Conservation (phyloP, 139 green algal genomes). For the Raphidocelis subcapitata region DNA sequence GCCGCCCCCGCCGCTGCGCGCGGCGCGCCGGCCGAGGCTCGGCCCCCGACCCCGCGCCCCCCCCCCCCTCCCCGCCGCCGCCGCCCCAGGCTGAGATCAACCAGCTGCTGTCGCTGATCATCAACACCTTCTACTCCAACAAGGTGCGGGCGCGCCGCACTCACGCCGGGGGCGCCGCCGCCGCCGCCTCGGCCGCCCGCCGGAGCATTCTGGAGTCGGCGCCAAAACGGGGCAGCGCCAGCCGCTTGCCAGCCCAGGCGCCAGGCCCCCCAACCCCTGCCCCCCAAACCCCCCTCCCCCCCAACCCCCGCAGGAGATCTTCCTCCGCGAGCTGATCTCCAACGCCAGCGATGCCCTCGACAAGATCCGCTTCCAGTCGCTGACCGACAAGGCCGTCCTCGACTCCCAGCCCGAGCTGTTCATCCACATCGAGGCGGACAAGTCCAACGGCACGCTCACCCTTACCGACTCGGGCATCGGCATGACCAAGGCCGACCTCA, state of each 20-base stretch:
- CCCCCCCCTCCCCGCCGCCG: too few relatives aligned
- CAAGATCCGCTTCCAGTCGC: slow-evolving; percentile 97
- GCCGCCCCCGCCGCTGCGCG: too few relatives aligned
- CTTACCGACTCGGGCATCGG: slow-evolving; percentile 95
- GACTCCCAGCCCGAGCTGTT: slow-evolving; percentile 93
- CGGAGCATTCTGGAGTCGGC: too few relatives aligned
- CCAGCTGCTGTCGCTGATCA: slow-evolving; percentile 98
- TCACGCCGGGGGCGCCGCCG: too few relatives aligned
- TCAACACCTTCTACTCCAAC: slow-evolving; percentile 99
- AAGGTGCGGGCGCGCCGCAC: slow-evolving; percentile 68
- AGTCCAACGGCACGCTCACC: slow-evolving; percentile 94
- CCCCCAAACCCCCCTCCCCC: too few relatives aligned
- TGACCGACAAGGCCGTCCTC: slow-evolving; percentile 98
- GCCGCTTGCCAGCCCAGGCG: too few relatives aligned
- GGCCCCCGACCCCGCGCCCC: too few relatives aligned
- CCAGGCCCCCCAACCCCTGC: too few relatives aligned
- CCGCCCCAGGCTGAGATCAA: slow-evolving; percentile 96
- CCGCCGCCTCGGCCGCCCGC: too few relatives aligned
- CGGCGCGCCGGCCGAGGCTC: too few relatives aligned
- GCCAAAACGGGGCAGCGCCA: too few relatives aligned
- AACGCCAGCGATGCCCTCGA: slow-evolving; percentile 97
- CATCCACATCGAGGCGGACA: slow-evolving; percentile 97
- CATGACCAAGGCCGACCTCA: slow-evolving; percentile 97
- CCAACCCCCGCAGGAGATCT: slow-evolving; percentile 79
- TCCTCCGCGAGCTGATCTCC: slow-evolving; percentile 96